Base-by-base conservation (phyloP, 441 rosid genomes). In the Daphne laureola region DNA sequence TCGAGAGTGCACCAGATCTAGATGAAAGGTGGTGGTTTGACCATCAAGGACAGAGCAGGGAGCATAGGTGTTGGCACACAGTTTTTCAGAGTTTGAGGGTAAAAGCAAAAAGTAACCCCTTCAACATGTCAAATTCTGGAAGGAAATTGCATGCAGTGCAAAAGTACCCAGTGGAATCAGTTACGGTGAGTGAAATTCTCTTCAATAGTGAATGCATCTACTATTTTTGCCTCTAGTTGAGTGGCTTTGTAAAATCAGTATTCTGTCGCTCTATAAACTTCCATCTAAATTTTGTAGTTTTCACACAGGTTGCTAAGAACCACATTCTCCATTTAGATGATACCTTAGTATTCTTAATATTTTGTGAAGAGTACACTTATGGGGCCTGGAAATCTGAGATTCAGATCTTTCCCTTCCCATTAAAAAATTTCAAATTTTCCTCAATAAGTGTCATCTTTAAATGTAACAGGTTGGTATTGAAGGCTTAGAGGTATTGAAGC, bases 31-130 rank as follows among this genome's bases (percentile, higher is more conserved):
- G 81, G 81, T 65, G 71, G 69, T 73, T 71, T 70, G 55, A 68
- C 57, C 61, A 71, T 64, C 72, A 67, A 59, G 67, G 67, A 62
- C 57, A 72, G 41, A 67, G 71, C 51, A 77, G 97, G 70, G 99
- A 90, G 73, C 84, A 83, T 68, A 80, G 82, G 74, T 89, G 89
- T 54, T 93, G 99, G 99, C 99, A 93, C 76, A 68, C 87, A 2
- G 78, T 74, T 51, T 93, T 93, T 60, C 84, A 72, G 67, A 83
- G 75, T 64, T 72, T 90, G 62, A 68, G 63, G 35, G 73, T 87
- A 45, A 72, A 78, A 70, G 96, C 89, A 26, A 85, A 76, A 72
- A 82, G 80, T 59, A 64, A 70, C 62, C 80, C 83, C 5, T 76
- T 76, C 58, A 53, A 67, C 52, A 49, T 51, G 45, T 66, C 55